These are phyloP conservation scores for Alternaria panax DNA, from an alignment of 2,329 filamentous ascomycete species.

Conservation along the genomic window DNA sequence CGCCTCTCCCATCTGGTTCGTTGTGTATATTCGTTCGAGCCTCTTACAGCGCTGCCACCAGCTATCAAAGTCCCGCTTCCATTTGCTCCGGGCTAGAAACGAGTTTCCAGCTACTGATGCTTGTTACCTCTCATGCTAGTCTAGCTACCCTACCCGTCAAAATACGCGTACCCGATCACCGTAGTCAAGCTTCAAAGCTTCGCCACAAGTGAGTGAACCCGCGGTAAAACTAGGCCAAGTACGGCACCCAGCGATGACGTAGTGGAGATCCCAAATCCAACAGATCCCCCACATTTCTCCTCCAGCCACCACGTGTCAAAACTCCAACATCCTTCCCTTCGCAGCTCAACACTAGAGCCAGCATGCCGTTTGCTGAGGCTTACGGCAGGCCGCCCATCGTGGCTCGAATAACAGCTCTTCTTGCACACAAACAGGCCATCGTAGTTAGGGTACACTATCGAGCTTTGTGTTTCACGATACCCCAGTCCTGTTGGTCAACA, in stretches of 20 bases:
- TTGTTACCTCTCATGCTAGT: too few species aligned
- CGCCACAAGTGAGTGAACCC: not conserved
- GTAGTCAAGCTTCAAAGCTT: not conserved
- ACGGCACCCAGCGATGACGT: not conserved
- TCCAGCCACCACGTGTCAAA: not conserved
- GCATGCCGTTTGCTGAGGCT: too few species aligned
- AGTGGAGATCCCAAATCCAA: slow-evolving; percentile 5
- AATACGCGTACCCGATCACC: not conserved
- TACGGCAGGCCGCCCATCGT: not conserved
- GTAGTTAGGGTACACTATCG: too few species aligned
- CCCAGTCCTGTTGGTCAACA: not conserved
- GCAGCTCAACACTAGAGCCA: too few species aligned
- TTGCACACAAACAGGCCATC: not conserved
- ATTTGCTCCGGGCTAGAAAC: too few species aligned
- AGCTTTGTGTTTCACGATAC: not conserved
- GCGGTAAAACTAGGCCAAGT: slow-evolving; percentile 3
- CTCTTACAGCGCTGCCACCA: too few species aligned
- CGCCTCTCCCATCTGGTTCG: not conserved
- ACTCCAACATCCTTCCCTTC: too few species aligned
- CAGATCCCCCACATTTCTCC: not conserved
- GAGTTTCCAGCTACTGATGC: too few species aligned
- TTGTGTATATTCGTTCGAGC: too few species aligned
- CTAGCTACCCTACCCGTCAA: not conserved
- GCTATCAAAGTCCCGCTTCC: too few species aligned
- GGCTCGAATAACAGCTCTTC: not conserved